Conservation (phyloP, 345 rosid species). For the Brassica nigra region DNA sequence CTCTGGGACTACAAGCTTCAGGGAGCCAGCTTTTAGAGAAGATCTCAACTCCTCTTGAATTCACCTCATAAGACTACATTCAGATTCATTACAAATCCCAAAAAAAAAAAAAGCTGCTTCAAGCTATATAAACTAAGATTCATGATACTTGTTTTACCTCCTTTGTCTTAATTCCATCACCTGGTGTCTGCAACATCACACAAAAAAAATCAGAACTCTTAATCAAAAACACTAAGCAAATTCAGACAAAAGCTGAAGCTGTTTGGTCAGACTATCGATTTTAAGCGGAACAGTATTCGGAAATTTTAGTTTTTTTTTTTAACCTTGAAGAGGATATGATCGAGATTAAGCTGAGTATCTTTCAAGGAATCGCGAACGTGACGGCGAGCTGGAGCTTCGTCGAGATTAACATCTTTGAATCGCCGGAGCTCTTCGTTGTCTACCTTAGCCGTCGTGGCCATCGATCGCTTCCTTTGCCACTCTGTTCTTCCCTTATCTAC, state of each 20-base stretch:
- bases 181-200: conserved; percentile 58
- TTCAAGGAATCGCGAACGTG: conserved; percentile 78
- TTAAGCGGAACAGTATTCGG: background rate
- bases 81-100: background rate
- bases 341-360: conserved; percentile 70
- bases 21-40: conserved; percentile 94
- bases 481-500: conserved; percentile 34
- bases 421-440: conserved; percentile 55
- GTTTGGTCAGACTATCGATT: background rate
- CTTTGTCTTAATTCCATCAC: conserved; percentile 60
- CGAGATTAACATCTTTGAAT: conserved; percentile 65
- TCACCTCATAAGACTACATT: conserved; percentile 71
- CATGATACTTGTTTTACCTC: conserved; percentile 57
- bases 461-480: conserved; percentile 35
- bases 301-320: background rate
- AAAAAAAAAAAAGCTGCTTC: background rate
- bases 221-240: background rate
- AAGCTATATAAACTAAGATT: conserved; percentile 16
- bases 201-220: background rate
- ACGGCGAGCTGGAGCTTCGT: conserved; percentile 71
- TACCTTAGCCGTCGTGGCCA: conserved; percentile 49
- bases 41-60: conserved; percentile 84
- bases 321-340: conserved; percentile 90
- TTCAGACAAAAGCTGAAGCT: conserved; percentile 12
- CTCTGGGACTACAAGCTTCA: conserved; percentile 55